A percentile compares a stretch with the other conserved stretches of the same genome.
Evolutionary conservation across 371 early-diverging fungal species (phyloP).

Genomic region (Rhizopus microsporus): DNA sequence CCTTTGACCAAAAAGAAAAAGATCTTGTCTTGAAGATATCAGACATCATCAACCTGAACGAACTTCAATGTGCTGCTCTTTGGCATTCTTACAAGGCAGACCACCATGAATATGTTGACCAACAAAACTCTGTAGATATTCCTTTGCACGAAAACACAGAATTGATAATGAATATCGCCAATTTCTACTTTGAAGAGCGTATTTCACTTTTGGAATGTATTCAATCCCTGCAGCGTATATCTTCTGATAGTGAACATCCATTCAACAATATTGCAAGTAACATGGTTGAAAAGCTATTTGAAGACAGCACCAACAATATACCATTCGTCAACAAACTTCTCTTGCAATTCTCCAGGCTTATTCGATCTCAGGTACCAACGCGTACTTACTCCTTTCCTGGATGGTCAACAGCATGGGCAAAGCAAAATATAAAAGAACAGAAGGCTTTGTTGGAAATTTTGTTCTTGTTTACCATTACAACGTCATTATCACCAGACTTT

Average conservation of each 20-base stretch:
- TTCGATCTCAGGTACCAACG: constrained; percentile 25
- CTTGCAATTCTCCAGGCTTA: constrained; percentile 28
- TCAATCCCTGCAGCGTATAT: constrained; percentile 38
- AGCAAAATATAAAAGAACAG: constrained; percentile 45
- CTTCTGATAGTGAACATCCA: constrained; percentile 25
- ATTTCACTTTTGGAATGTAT: constrained; percentile 40
- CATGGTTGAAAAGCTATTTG: constrained; percentile 16
- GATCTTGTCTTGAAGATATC: constrained; percentile 36
- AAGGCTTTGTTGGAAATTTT: constrained; percentile 42
- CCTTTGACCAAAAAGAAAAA: constrained; percentile 34
- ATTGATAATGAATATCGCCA: constrained; percentile 20
- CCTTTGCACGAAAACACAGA: constrained; percentile 23
- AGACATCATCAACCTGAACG: constrained; percentile 34
- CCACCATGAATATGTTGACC: constrained; percentile 3
- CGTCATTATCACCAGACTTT: constrained; percentile 18
- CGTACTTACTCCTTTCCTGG: constrained; percentile 9
- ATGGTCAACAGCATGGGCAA: constrained; percentile 32
- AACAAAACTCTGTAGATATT: constrained; percentile 2
- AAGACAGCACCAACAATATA: constrained; percentile 10
- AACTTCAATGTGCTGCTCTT: constrained; percentile 32
- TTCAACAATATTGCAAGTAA: constrained; percentile 31
- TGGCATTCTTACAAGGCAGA: constrained; percentile 36
- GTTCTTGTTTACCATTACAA: constrained; percentile 24
- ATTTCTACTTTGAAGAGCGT: constrained; percentile 43
- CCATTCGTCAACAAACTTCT: constrained; percentile 32